Conservation (phyloP, 345 rosid genomes). For the Odontarrhena argentea region DNA sequence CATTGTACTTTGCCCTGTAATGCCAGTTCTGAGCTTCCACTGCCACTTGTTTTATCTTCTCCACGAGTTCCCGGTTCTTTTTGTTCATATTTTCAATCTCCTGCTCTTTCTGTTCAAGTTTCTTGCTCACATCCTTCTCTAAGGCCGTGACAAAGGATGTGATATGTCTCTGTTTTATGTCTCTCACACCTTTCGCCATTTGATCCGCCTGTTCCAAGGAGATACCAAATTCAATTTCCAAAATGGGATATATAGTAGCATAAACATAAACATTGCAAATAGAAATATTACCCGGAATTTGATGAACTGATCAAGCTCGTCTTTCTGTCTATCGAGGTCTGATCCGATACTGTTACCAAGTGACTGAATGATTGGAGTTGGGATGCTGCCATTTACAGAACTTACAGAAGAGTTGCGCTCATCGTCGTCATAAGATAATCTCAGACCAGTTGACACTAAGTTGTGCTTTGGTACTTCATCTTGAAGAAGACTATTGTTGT, state of each 20-base stretch:
- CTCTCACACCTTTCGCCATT: slow-evolving; percentile 63
- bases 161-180: slow-evolving; percentile 69
- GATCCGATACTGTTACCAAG: slow-evolving; percentile 59
- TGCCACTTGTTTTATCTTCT: slow-evolving; percentile 65
- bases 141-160: slow-evolving; percentile 61
- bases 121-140: slow-evolving; percentile 67
- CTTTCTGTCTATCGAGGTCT: slow-evolving; percentile 63
- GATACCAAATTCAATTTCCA: slow-evolving; percentile 5
- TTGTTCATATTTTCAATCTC: slow-evolving; percentile 72
- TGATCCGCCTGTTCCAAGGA: slow-evolving; percentile 56
- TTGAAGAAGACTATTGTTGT: slow-evolving; percentile 44
- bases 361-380: slow-evolving; percentile 59
- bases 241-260: neutral
- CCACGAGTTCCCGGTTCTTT: slow-evolving; percentile 66
- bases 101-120: slow-evolving; percentile 66
- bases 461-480: slow-evolving; percentile 65
- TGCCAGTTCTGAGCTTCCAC: slow-evolving; percentile 83
- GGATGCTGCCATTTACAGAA: slow-evolving; percentile 68
- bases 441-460: slow-evolving; percentile 78
- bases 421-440: slow-evolving; percentile 78
- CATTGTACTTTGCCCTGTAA: slow-evolving; percentile 71
- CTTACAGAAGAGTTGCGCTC: slow-evolving; percentile 79
- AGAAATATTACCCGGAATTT: slow-evolving; percentile 60
- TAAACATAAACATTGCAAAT: slow-evolving; percentile 5
- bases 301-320: slow-evolving; percentile 68